These are phyloP conservation scores for Daldinia bambusicola DNA, from an alignment of 495 filamentous ascomycete genomes.

Conservation along the genomic window DNA sequence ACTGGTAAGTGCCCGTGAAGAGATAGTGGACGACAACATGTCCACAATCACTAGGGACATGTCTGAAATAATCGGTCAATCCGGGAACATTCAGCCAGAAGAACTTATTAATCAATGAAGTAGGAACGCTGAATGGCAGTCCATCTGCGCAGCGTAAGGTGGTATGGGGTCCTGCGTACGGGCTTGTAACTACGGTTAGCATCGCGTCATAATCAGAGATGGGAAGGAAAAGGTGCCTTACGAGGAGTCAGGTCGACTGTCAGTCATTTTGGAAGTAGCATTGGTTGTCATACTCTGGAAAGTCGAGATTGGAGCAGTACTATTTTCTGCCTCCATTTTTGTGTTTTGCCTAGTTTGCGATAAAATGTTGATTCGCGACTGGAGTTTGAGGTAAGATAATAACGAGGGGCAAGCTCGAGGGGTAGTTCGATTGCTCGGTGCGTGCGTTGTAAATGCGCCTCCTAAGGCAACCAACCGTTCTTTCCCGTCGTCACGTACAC, in stretches of 20 bases:
- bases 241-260: neutral
- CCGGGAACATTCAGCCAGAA: neutral
- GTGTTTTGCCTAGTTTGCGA: neutral
- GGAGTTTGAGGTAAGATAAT: neutral
- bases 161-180: slow-evolving; percentile 38
- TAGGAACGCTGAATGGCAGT: slow-evolving; percentile 29
- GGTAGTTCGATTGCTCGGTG: too few relatives aligned
- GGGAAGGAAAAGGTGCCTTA: neutral
- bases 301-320: neutral
- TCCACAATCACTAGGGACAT: slow-evolving; percentile 33
- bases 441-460: too few relatives aligned
- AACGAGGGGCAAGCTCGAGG: too few relatives aligned
- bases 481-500: too few relatives aligned
- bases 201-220: neutral
- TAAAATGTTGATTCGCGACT: neutral
- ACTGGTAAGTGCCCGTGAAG: slow-evolving; percentile 37
- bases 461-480: too few relatives aligned
- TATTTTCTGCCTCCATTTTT: neutral
- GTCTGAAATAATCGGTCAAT: slow-evolving; percentile 5
- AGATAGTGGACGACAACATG: slow-evolving; percentile 49
- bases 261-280: neutral
- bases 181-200: slow-evolving; percentile 41
- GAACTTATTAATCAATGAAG: slow-evolving; percentile 21
- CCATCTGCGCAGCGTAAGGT: slow-evolving; percentile 31
- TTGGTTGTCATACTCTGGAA: neutral